These are phyloP conservation scores for Cytospora schulzeri DNA, from an alignment of 2,329 filamentous ascomycete species.

Conservation along the genomic window DNA sequence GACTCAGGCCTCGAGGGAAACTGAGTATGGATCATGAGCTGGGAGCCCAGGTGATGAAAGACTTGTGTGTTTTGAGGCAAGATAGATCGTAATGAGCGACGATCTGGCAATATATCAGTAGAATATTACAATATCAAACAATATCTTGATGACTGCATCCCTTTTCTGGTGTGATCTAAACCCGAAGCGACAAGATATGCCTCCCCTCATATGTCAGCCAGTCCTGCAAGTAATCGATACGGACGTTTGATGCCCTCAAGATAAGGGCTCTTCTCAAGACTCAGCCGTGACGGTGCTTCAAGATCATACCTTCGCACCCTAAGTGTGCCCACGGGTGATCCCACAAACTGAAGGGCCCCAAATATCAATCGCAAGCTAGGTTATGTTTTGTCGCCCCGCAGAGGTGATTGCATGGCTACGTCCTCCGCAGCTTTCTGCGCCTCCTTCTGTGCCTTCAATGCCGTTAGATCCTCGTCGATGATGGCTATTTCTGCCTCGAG, in stretches of 20 bases:
- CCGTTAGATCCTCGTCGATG: conserved; percentile 73
- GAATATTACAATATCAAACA: neutral
- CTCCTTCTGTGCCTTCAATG: conserved; percentile 34
- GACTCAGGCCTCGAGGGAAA: conserved; percentile 35
- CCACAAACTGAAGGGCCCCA: neutral
- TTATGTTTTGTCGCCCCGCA: neutral
- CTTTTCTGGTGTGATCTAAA: neutral
- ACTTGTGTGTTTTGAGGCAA: neutral
- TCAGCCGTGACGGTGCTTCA: neutral
- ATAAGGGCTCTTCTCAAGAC: neutral
- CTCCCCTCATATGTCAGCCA: neutral
- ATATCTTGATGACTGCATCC: neutral
- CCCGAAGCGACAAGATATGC: neutral
- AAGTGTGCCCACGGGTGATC: neutral
- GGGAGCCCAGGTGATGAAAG: neutral
- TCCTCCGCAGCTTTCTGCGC: neutral
- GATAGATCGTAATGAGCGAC: neutral
- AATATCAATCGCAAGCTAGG: neutral
- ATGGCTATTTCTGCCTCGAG: conserved; percentile 77
- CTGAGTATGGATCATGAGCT: neutral
- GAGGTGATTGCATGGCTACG: neutral
- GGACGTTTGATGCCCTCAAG: neutral
- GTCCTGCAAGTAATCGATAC: neutral
- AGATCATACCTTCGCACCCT: neutral
- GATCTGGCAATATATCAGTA: neutral